Base-by-base conservation (phyloP, 2,329 filamentous ascomycete genomes). In the Trichoderma guizhouense region DNA sequence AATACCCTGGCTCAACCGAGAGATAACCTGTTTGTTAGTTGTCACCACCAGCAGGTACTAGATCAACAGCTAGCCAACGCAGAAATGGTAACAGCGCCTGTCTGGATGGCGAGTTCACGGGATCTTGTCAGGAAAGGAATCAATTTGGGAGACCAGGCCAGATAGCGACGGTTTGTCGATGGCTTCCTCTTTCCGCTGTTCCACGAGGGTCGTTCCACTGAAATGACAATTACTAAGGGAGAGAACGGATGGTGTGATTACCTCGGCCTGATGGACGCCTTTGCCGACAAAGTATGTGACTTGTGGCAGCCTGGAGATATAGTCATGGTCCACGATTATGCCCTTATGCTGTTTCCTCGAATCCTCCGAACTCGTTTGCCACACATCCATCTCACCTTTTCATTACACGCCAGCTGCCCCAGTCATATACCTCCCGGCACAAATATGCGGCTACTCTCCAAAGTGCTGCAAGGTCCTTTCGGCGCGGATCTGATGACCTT, bases 371-470 rank as follows among this genome's bases (percentile, higher is more conserved):
- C 97, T 80, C 90, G 92, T 57, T 85, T 94, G 21, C 93, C 94
- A 5, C 92, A 94, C 80, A 92, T 97, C 81, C 96, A 97, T 83
- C 94, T 98, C 79, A 91, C 93, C 65, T 97, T 97, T 85, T 98
- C 93, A 84, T 85, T 98, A 61, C 95, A 98, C 81, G 91, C 94
- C 58, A 95, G 95, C 0, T 98, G 98, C 82, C 95, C 95, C 51
- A 12, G n/a, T 21, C 11, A 14, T 3, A 53, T 12, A 53, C 47
- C 21, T 24, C 47, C 47, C 9, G 21, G n/a, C 21, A 21, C 47
- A 53, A 14, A 24, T 24, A 7, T 51, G 8, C n/a, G 15, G 43
- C n/a, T 21, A 51, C 43, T 51, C 18, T 51, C 43, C 43, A 21
- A 51, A 51, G 43, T 51, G 43, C 43, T 51, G 9, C 18, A 11